A percentile compares a stretch with the other conserved stretches of the same genome.
Evolutionary conservation across 2,329 filamentous ascomycete genomes (phyloP).

Genomic region (Monosporascus sp.): DNA sequence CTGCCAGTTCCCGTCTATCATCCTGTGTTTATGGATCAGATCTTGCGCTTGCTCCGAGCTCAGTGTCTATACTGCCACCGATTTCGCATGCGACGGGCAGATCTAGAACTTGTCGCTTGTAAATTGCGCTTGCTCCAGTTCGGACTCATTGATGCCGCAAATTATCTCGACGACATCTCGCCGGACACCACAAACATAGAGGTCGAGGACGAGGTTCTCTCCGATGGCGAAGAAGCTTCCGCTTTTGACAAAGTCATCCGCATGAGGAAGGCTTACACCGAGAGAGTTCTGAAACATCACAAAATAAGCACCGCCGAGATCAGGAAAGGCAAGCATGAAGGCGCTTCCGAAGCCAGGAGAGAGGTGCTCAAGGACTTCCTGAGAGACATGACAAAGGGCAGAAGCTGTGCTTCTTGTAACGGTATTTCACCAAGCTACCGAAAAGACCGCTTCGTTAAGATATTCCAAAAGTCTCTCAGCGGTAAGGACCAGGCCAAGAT

Average conservation of each 20-base stretch:
- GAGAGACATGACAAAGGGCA: constrained; percentile 61
- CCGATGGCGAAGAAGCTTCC: constrained; percentile 57
- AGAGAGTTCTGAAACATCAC: constrained; percentile 60
- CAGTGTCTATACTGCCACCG: constrained; percentile 89
- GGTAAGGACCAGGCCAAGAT: constrained; percentile 73
- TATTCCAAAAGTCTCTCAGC: constrained; percentile 78
- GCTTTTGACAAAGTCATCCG: constrained; percentile 47
- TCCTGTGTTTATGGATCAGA: constrained; percentile 92
- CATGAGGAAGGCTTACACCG: constrained; percentile 63
- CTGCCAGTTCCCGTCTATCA: constrained; percentile 92
- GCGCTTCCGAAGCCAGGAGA: constrained; percentile 70
- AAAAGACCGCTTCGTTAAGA: constrained; percentile 87
- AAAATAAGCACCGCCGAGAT: constrained; percentile 42
- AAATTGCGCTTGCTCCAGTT: constrained; percentile 82
- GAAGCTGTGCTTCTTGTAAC: constrained; percentile 60
- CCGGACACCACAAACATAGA: constrained; percentile 27
- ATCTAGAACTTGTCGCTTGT: constrained; percentile 75
- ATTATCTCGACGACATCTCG: constrained; percentile 37
- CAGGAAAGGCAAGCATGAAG: constrained; percentile 71
- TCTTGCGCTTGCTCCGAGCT: constrained; percentile 75
- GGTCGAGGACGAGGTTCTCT: constrained; percentile 50
- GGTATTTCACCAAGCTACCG: constrained; percentile 78
- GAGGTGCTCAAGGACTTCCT: constrained; percentile 78
- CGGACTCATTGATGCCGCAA: constrained; percentile 61
- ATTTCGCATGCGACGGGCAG: constrained; percentile 70